These are phyloP conservation scores for Populus deltoides DNA, from an alignment of 345 rosid species.

Conservation along the genomic window DNA sequence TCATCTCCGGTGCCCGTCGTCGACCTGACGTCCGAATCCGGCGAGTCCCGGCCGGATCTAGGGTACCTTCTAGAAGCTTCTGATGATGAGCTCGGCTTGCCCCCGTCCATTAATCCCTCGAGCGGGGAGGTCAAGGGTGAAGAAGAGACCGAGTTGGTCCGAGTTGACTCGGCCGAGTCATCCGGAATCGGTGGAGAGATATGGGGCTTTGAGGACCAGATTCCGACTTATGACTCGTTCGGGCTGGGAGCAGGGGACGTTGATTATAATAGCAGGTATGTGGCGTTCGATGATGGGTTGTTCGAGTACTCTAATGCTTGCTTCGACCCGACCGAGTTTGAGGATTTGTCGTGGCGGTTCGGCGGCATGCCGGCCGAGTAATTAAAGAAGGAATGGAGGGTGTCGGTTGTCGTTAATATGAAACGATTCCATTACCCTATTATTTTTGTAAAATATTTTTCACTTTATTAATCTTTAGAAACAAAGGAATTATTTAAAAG, in stretches of 20 bases:
- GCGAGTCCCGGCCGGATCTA: conserved; percentile 31
- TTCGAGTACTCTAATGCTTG: conserved; percentile 40
- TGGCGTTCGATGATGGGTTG: conserved; percentile 34
- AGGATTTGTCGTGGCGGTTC: conserved; percentile 27
- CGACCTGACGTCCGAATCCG: conserved; percentile 38
- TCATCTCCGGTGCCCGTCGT: conserved; percentile 10
- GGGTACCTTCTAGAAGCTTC: conserved; percentile 30
- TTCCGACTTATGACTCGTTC: conserved; percentile 36
- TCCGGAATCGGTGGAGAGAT: conserved; percentile 26
- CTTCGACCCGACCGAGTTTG: conserved; percentile 28
- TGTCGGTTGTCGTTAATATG: background rate
- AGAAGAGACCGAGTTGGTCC: conserved; percentile 19
- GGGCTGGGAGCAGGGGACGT: conserved; percentile 19
- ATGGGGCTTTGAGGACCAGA: conserved; percentile 39
- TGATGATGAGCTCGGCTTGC: conserved; percentile 31
- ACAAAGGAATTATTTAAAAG: no score
- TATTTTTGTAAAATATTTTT: conserved; percentile 1
- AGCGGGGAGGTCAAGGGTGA: background rate
- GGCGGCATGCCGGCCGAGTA: conserved; percentile 30
- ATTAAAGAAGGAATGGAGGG: background rate
- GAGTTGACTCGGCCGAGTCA: conserved; percentile 28
- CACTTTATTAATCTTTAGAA: background rate
- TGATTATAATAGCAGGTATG: conserved; percentile 10
- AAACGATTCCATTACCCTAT: background rate
- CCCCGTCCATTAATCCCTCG: background rate